Conservation (phyloP, 2,329 filamentous ascomycete species). For the Hymenoscyphus albidus region DNA sequence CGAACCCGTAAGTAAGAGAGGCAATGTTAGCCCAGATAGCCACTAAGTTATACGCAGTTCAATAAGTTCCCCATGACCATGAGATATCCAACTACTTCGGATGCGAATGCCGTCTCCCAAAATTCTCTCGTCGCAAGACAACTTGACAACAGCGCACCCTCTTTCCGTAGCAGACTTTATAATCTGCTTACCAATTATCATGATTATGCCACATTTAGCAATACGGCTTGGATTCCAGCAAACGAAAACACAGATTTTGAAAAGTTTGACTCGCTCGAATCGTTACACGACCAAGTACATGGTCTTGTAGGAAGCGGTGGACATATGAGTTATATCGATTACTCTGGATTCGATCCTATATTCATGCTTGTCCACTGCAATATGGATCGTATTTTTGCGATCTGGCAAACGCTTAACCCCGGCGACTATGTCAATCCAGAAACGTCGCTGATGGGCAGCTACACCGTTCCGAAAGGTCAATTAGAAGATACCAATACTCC, state of each 20-base stretch:
- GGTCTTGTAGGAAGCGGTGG: slow-evolving; percentile 54
- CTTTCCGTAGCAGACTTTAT: slow-evolving; percentile 60
- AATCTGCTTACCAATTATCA: slow-evolving; percentile 64
- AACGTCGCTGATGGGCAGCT: slow-evolving; percentile 34
- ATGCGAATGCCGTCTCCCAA: slow-evolving; percentile 49
- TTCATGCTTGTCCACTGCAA: slow-evolving; percentile 54
- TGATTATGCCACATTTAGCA: slow-evolving; percentile 66
- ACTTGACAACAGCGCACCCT: slow-evolving; percentile 49
- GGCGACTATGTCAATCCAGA: slow-evolving; percentile 35
- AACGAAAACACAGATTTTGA: slow-evolving; percentile 33
- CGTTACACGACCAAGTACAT: slow-evolving; percentile 62
- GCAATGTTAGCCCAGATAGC: not conserved
- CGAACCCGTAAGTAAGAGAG: slow-evolving; percentile 49
- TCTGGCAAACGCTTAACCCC: slow-evolving; percentile 46
- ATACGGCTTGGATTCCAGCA: slow-evolving; percentile 57
- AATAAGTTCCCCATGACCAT: slow-evolving; percentile 58
- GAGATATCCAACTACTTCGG: slow-evolving; percentile 45
- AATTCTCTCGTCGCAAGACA: slow-evolving; percentile 52
- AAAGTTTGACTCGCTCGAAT: slow-evolving; percentile 61
- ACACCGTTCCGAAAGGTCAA: slow-evolving; percentile 25
- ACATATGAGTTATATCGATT: slow-evolving; percentile 42
- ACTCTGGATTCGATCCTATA: slow-evolving; percentile 44
- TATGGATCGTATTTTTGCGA: slow-evolving; percentile 55
- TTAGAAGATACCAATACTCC: slow-evolving; percentile 34
- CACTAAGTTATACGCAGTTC: slow-evolving; percentile 42